Evolutionary conservation across 495 filamentous ascomycete genomes (phyloP).

Genomic region (Staphylotrichum tortipilum): DNA sequence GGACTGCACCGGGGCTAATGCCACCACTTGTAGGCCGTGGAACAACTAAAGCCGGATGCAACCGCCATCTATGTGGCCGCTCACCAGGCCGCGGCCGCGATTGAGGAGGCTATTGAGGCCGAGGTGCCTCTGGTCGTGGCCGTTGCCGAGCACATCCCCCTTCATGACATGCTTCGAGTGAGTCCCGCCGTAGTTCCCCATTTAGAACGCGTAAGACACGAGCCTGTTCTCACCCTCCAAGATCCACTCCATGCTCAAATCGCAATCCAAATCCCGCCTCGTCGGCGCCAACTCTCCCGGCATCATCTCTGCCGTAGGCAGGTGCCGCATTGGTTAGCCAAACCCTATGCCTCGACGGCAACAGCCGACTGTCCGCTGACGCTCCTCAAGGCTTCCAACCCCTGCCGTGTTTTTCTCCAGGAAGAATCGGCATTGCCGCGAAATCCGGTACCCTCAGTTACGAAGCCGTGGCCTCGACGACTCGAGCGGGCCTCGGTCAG

Average conservation of each 20-base stretch:
- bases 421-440: constrained; percentile 71
- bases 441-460: constrained; percentile 88
- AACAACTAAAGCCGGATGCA: constrained; percentile 69
- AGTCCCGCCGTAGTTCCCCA: constrained; percentile 11
- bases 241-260: constrained; percentile 68
- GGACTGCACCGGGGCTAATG: not conserved
- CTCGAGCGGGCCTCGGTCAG: constrained; percentile 73
- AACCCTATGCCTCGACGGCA: too few relatives aligned
- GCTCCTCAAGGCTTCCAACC: constrained; percentile 59
- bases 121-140: constrained; percentile 82
- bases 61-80: constrained; percentile 84
- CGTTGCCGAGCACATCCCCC: constrained; percentile 84
- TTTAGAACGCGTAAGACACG: not conserved
- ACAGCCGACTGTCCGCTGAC: not conserved
- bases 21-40: constrained; percentile 50
- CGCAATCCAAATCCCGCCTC: constrained; percentile 71
- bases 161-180: constrained; percentile 78
- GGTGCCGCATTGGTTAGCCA: constrained; percentile 59
- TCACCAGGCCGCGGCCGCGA: constrained; percentile 63
- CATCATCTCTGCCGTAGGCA: constrained; percentile 74
- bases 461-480: constrained; percentile 78
- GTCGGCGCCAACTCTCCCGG: constrained; percentile 84
- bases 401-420: constrained; percentile 62
- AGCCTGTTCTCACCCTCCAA: constrained; percentile 15
- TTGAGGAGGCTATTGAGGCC: constrained; percentile 82